Base-by-base conservation (phyloP, 140 eudicot genomes). In the Stevia rebaudiana region DNA sequence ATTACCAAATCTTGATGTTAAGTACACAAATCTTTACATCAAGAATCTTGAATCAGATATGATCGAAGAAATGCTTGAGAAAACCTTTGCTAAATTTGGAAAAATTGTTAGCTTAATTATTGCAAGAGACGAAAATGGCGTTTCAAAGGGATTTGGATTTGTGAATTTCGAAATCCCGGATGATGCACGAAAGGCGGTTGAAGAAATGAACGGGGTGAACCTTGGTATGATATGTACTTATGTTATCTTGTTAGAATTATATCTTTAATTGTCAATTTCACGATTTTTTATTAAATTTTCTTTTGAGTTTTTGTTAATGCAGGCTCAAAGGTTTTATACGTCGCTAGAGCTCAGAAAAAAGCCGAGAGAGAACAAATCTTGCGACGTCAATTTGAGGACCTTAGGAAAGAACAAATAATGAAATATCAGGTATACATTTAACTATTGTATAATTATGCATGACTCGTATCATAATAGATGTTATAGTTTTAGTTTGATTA, bases 101-200 rank as follows among this genome's bases (percentile, higher is more conserved):
- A 92, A 87, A 43, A 83, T 92, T 67, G 48, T 71, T 33, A 92
- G 96, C 74, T 63, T 85, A 67, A 83, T 74, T 67, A 73, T 92
- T 47, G 68, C 79, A 11, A 92, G 62, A 71, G 89, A 92, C 57
- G 95, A 81, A 3, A 85, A 79, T 67, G 95, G 87, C 8, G 71
- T 55, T 25, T 87, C 98, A 24, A 85, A 44, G 73, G 95, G 98
- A n/a, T 92, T 92, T 79, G 98, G 95, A 33, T 92, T 87, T 78
- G 90, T 92, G 73, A 88, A 83, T 65, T 92, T 77, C 78, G 95
- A 85, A 30, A 85, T 70, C 61, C 79, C 96, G 2, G 83, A 81
- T 31, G 87, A 85, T 75, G 98, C 96, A 36, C 76, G 68, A 50
- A 57, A 49, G 66, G 98, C 96, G 21, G 49, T 71, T 42, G 92